These are phyloP conservation scores for Phoma sp. DNA, from an alignment of 2,329 filamentous ascomycete genomes.

Conservation along the genomic window DNA sequence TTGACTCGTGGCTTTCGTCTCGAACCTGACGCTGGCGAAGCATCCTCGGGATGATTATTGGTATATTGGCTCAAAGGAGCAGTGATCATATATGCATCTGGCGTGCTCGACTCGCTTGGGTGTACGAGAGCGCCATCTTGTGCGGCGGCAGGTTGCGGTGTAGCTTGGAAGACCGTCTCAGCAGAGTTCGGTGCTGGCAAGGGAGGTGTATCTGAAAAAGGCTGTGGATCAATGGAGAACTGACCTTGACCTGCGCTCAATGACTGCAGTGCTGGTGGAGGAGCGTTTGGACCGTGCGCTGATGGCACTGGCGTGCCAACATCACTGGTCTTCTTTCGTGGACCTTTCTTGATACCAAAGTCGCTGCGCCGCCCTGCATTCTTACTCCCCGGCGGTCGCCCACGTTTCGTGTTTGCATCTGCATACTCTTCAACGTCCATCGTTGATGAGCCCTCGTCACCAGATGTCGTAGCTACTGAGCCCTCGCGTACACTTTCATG, in stretches of 20 bases:
- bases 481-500: conserved; percentile 55
- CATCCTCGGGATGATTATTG: conserved; percentile 37
- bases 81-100: conserved; percentile 47
- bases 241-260: conserved; percentile 49
- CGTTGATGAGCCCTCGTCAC: conserved; percentile 44
- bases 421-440: conserved; percentile 40
- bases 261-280: conserved; percentile 42
- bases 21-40: conserved; percentile 35
- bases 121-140: conserved; percentile 31
- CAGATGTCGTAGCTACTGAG: conserved; percentile 47
- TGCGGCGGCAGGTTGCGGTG: conserved; percentile 36
- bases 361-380: conserved; percentile 56
- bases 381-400: conserved; percentile 55
- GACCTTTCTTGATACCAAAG: conserved; percentile 59
- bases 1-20: conserved; percentile 50
- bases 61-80: conserved; percentile 45
- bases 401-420: conserved; percentile 38
- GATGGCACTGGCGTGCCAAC: conserved; percentile 28
- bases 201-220: conserved; percentile 27
- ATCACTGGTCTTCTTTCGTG: conserved; percentile 48
- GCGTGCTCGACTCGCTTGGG: conserved; percentile 33
- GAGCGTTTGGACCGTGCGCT: conserved; percentile 32
- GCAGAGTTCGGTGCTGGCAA: conserved; percentile 37
- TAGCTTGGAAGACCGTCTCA: conserved; percentile 46
- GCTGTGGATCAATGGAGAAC: conserved; percentile 45